Conservation (phyloP, 352 stramenopile species). For the Globisporangium uncinulatum region DNA sequence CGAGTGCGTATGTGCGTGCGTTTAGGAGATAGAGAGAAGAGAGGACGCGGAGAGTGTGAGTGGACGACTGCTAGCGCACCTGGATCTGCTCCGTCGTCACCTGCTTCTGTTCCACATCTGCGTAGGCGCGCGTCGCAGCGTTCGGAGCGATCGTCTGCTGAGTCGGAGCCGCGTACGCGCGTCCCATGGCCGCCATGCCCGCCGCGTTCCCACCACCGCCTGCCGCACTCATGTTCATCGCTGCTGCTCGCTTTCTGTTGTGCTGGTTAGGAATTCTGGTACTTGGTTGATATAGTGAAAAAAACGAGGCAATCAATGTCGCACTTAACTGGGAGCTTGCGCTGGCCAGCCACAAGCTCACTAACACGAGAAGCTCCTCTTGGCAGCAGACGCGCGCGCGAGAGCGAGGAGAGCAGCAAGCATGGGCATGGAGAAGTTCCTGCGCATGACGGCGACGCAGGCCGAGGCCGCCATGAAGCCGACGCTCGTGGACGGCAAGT, state of each 20-base stretch:
- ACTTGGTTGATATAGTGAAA: background rate
- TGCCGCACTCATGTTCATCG: slow-evolving; percentile 5
- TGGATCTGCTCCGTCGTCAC: slow-evolving; percentile 82
- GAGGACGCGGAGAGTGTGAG: background rate
- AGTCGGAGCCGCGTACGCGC: slow-evolving; percentile 4
- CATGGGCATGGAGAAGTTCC: slow-evolving; percentile 58
- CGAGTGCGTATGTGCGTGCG: background rate
- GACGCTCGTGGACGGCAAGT: slow-evolving; percentile 74
- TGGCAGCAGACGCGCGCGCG: too few species aligned
- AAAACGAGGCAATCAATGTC: background rate
- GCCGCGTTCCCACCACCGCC: background rate
- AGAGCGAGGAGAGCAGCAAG: slow-evolving; percentile 1
- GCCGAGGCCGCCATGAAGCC: slow-evolving; percentile 78
- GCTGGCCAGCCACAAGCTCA: background rate
- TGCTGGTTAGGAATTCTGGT: background rate
- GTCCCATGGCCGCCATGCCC: slow-evolving; percentile 28
- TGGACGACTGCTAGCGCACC: slow-evolving; percentile 20
- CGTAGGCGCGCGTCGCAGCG: slow-evolving; percentile 13
- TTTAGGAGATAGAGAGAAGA: background rate
- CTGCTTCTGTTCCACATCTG: slow-evolving; percentile 49
- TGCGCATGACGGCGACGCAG: slow-evolving; percentile 64
- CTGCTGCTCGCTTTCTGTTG: too few species aligned
- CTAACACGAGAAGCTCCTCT: background rate
- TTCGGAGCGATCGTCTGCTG: too few species aligned
- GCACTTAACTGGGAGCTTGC: too few species aligned